Evolutionary conservation across 352 stramenopile genomes (phyloP), one percentile per base, ranked within the genome.

Genomic region (Discostella stelligera): DNA sequence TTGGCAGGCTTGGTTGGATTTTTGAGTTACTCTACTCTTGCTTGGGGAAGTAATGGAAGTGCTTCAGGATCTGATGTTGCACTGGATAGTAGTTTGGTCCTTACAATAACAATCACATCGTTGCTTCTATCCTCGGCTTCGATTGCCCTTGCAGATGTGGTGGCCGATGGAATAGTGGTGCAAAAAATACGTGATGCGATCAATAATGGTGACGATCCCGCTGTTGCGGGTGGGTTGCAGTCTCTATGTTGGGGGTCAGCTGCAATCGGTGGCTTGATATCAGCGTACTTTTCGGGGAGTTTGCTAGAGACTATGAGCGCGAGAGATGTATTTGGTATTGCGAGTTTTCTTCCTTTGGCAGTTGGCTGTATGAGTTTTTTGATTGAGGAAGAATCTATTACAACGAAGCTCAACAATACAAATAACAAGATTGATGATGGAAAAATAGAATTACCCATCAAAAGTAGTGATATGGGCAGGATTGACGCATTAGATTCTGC

Each of bases 161-260:
- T 98, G 3, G 97, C 97, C 41, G 96, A 98, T 89, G 95, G 95
- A 14, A 93, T 97, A 66, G 95, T 98, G 2, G 96, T 98, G 8
- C 94, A 98, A 81, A 97, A 97, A 86, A 96, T 94, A 65, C 85
- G 94, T 16, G 78, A 90, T 27, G 77, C 84, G 1, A 56, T 59
- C 21, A 44, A 59, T 20, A 52, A 65, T 64, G 73, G 73, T 30
- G 71, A 83, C 21, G 77, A 90, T 76, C 78, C 84, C 13, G 63
- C 75, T n/a, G 63, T 96, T 14, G 95, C 95, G 0, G 96, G 96
- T 56, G 94, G 97, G 58, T 80, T 98, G 13, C 96, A 98, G 80
- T 97, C 91, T 18, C 85, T 98, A 0, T 98, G 95, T 69, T 98
- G 96, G 96, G 92, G 95, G 58, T 93, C 93, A 66, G 95, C 96